Percentiles rank a stretch among this genome's conserved stretches.
Evolutionary conservation across 805 yeast genomes (phyloP).

Genomic region (Myxozyma nipponensis): DNA sequence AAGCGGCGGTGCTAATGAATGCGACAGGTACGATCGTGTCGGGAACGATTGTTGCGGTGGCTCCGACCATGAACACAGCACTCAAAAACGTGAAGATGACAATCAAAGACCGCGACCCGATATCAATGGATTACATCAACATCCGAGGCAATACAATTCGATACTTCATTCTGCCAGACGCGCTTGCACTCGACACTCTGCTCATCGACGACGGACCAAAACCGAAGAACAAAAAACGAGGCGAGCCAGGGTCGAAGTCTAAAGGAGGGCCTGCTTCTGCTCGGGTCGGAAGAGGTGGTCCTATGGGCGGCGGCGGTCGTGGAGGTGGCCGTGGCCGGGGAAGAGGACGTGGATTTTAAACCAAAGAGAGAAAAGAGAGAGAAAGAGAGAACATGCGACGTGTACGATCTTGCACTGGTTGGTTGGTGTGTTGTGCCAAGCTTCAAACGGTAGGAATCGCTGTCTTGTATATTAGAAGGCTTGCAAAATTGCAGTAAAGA

Average conservation of each 20-base stretch:
- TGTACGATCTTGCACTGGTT: no score
- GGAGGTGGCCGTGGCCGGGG: constrained; percentile 32
- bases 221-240: constrained; percentile 34
- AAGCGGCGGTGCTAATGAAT: not conserved
- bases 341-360: constrained; percentile 30
- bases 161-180: constrained; percentile 78
- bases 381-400: not conserved
- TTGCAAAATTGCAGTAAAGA: no score
- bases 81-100: constrained; percentile 77
- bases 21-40: constrained; percentile 56
- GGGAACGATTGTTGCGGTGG: constrained; percentile 78
- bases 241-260: constrained; percentile 29
- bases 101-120: constrained; percentile 64
- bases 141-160: constrained; percentile 88
- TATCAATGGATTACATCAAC: constrained; percentile 69
- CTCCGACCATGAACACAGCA: constrained; percentile 88
- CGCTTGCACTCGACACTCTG: constrained; percentile 58
- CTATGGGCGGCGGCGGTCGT: constrained; percentile 31
- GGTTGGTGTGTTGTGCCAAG: no score
- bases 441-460: no score
- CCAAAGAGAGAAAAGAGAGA: no score
- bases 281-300: constrained; percentile 31
- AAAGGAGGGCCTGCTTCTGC: constrained; percentile 27
- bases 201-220: constrained; percentile 45
- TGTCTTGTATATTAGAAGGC: no score